phyloP scores from a whole-genome alignment of 2,329 filamentous ascomycete genomes.

The Paecilomyces dactylethromorphus region DNA sequence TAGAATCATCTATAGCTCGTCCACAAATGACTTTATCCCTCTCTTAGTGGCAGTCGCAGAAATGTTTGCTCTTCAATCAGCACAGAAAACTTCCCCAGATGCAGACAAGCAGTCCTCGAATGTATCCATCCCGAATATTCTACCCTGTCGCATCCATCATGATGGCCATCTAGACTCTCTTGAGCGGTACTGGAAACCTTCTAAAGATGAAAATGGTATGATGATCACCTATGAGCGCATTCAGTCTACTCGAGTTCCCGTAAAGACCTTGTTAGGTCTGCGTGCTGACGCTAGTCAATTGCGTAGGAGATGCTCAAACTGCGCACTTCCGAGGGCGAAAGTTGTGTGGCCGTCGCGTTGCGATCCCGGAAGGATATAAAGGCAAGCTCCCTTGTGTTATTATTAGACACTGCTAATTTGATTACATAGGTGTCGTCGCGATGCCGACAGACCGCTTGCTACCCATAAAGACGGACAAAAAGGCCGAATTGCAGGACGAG shows the following conservation, averaged over 20 bases:
- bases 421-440: conserved; percentile 50
- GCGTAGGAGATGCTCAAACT: conserved; percentile 34
- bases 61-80: conserved; percentile 31
- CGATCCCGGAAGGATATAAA: conserved; percentile 64
- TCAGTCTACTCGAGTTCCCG: background rate
- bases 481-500: conserved; percentile 35
- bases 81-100: conserved; percentile 13
- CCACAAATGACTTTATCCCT: background rate
- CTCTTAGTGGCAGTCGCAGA: background rate
- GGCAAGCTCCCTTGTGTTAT: conserved; percentile 28
- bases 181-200: conserved; percentile 65
- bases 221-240: background rate
- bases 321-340: conserved; percentile 76
- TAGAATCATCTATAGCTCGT: background rate
- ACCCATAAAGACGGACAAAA: conserved; percentile 18
- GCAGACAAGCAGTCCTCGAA: conserved; percentile 12
- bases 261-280: background rate
- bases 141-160: conserved; percentile 76
- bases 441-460: conserved; percentile 39
- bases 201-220: conserved; percentile 36
- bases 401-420: background rate
- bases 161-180: conserved; percentile 62
- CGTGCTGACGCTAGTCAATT: background rate
- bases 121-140: conserved; percentile 59
- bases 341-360: conserved; percentile 60